Evolutionary conservation across 805 yeast species (phyloP).

Genomic region (Brettanomyces anomalus): DNA sequence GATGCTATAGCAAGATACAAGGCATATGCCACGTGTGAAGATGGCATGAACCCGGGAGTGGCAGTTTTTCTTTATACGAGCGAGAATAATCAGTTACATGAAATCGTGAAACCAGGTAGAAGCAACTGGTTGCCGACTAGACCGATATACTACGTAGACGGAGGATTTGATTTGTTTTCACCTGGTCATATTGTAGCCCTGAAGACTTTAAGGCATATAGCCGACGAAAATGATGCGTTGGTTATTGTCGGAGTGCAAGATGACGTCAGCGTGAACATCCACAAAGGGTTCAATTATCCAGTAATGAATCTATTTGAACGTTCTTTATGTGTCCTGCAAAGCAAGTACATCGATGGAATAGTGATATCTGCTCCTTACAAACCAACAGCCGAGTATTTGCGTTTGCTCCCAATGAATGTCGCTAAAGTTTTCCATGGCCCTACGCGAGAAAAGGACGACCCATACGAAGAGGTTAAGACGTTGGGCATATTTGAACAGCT

Average conservation of each 20-base stretch:
- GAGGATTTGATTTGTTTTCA: conserved; percentile 87
- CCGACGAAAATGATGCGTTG: conserved; percentile 26
- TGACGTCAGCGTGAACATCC: conserved; percentile 44
- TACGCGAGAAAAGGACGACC: conserved; percentile 28
- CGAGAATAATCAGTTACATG: conserved; percentile 19
- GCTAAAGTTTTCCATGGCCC: conserved; percentile 51
- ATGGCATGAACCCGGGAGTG: conserved; percentile 51
- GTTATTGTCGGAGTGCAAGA: conserved; percentile 64
- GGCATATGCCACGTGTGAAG: conserved; percentile 51
- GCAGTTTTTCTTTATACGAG: conserved; percentile 41
- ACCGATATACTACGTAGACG: conserved; percentile 52
- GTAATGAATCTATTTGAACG: conserved; percentile 86
- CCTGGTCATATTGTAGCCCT: conserved; percentile 85
- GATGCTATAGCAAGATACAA: conserved; percentile 35
- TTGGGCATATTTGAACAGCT: conserved; percentile 31
- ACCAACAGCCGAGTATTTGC: conserved; percentile 34
- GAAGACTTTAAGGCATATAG: conserved; percentile 32
- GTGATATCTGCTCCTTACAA: conserved; percentile 60
- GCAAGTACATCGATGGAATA: conserved; percentile 73
- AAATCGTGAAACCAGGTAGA: conserved; percentile 22
- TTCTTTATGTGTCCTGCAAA: conserved; percentile 79
- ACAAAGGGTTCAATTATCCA: conserved; percentile 61
- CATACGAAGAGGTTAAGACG: conserved; percentile 21
- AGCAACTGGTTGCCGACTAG: conserved; percentile 6
- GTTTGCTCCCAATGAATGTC: conserved; percentile 26